These are phyloP conservation scores for Syncephalastrum sp. DNA, from an alignment of 371 early-diverging fungal species.

Conservation along the genomic window DNA sequence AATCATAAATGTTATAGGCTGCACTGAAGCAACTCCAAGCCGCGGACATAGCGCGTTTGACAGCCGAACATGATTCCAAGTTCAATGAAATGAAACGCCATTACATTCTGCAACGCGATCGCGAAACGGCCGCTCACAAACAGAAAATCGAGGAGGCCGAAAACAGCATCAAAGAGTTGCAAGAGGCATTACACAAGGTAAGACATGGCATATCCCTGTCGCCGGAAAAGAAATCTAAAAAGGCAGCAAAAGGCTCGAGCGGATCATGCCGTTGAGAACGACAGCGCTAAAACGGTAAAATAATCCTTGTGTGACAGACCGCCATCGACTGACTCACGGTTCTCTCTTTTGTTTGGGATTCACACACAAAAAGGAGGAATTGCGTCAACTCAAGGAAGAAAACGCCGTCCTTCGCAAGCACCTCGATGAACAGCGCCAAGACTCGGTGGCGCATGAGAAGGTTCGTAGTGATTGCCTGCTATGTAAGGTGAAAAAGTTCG, in stretches of 20 bases:
- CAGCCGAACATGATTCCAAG: conserved; percentile 15
- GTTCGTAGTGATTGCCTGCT: too few species aligned
- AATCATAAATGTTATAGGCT: conserved; percentile 3
- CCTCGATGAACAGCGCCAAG: too few species aligned
- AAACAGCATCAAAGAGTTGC: not conserved
- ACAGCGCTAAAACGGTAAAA: too few species aligned
- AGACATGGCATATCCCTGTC: not conserved
- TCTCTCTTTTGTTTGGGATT: too few species aligned
- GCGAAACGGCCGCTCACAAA: conserved; percentile 3
- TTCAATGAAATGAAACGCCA: conserved; percentile 21
- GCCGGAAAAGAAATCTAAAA: not conserved
- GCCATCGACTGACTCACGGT: too few species aligned
- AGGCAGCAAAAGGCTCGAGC: conserved; percentile 2
- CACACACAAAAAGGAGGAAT: too few species aligned
- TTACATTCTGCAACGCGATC: conserved; percentile 10
- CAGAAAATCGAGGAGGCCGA: conserved; percentile 6
- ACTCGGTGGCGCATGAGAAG: too few species aligned
- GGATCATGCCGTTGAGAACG: too few species aligned
- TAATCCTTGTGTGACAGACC: too few species aligned
- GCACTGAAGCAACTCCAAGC: conserved; percentile 23
- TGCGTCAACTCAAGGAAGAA: too few species aligned
- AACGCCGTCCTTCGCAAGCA: too few species aligned
- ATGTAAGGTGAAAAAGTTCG: too few species aligned
- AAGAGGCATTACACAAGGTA: not conserved
- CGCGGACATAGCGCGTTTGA: conserved; percentile 13